Evolutionary conservation across 768 basidiomycete species (phyloP).

Genomic region (Neoboletus subvelutipes): DNA sequence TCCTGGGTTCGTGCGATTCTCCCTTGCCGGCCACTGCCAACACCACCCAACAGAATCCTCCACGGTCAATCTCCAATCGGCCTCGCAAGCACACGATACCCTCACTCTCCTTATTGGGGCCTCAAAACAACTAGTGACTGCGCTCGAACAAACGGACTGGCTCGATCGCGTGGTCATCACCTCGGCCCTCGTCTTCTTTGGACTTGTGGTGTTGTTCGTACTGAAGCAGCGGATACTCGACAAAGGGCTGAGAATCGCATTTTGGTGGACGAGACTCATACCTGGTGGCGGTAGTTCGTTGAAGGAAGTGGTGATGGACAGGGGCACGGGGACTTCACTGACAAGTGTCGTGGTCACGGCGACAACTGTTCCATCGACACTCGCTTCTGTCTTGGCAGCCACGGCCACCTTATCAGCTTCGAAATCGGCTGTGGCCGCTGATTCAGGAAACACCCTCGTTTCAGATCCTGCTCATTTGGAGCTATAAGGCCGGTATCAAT

Average conservation of each 20-base stretch:
- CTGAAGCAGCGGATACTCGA: conserved; percentile 86
- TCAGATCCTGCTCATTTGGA: conserved; percentile 15
- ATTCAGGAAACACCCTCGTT: not conserved
- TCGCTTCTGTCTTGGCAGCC: conserved; percentile 12
- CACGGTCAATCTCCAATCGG: conserved; percentile 69
- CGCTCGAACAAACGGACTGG: conserved; percentile 89
- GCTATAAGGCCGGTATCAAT: conserved; percentile 11
- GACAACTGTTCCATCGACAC: conserved; percentile 6
- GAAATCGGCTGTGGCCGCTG: not conserved
- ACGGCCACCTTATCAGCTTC: conserved; percentile 1
- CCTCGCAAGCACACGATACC: conserved; percentile 74
- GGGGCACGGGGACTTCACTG: not conserved
- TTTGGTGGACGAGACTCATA: conserved; percentile 85
- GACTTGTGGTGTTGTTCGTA: conserved; percentile 81
- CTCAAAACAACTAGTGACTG: conserved; percentile 82
- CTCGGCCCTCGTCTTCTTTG: conserved; percentile 77
- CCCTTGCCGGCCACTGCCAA: not conserved
- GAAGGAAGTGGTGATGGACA: conserved; percentile 8
- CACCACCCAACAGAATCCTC: conserved; percentile 58
- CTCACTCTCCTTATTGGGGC: conserved; percentile 69
- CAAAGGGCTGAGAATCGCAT: conserved; percentile 70
- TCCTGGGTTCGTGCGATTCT: conserved; percentile 58
- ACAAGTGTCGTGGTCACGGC: conserved; percentile 6
- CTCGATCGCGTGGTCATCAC: conserved; percentile 87
- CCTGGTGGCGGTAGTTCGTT: conserved; percentile 35